A percentile compares a stretch with the other conserved stretches of the same genome.
phyloP scores from a whole-genome alignment of 2,329 filamentous ascomycete genomes.

The Microcera coccophila region DNA sequence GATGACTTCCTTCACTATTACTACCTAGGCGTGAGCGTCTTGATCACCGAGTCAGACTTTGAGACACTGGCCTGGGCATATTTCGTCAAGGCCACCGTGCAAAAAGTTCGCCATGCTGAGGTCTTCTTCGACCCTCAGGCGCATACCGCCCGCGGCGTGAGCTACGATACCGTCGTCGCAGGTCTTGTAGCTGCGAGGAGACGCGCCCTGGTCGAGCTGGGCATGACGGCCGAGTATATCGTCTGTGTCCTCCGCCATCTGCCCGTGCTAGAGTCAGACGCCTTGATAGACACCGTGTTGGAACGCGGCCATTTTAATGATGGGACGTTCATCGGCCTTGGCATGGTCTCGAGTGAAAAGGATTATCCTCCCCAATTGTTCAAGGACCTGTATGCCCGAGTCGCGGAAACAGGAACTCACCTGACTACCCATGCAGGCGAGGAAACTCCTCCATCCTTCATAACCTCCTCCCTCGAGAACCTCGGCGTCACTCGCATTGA shows the following conservation, averaged over 20 bases:
- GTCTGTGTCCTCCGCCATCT: constrained; percentile 71
- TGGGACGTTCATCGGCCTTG: constrained; percentile 58
- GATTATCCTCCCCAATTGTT: constrained; percentile 58
- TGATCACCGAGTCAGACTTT: constrained; percentile 64
- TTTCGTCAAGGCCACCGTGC: constrained; percentile 58
- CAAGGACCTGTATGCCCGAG: constrained; percentile 51
- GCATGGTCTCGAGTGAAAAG: constrained; percentile 63
- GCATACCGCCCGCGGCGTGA: constrained; percentile 60
- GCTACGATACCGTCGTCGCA: constrained; percentile 58
- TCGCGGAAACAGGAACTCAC: constrained; percentile 48
- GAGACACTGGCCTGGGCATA: constrained; percentile 69
- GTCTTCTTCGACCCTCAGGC: constrained; percentile 81
- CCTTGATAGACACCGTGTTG: constrained; percentile 28
- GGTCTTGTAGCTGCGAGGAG: constrained; percentile 60
- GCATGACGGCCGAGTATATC: constrained; percentile 62
- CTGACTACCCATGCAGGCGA: constrained; percentile 75
- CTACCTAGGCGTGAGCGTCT: constrained; percentile 69
- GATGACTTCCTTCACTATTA: constrained; percentile 78
- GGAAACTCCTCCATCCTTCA: constrained; percentile 66
- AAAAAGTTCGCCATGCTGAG: constrained; percentile 69
- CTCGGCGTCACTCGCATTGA: constrained; percentile 66
- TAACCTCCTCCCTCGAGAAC: constrained; percentile 58
- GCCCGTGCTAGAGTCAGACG: constrained; percentile 54
- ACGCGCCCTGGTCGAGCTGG: constrained; percentile 58
- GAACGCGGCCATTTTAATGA: constrained; percentile 43